phyloP scores from a whole-genome alignment of 2,329 filamentous ascomycete species.

The Dothidotthia symphoricarpi region DNA sequence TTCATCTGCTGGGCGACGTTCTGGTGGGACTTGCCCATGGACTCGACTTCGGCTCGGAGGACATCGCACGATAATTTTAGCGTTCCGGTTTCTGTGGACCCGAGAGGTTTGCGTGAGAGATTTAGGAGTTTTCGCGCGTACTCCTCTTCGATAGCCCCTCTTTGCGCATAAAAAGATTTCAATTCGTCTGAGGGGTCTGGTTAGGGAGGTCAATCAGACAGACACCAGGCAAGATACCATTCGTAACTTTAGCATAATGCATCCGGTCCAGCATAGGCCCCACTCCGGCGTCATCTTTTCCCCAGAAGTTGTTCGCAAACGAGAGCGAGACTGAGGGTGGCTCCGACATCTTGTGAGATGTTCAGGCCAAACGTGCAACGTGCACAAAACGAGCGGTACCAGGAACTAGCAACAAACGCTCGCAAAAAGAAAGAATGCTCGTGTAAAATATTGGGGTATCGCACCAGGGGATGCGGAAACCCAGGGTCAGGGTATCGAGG shows the following conservation, averaged over 20 bases:
- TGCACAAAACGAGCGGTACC: constrained; percentile 4
- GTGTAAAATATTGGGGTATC: constrained; percentile 19
- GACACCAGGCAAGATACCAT: not conserved
- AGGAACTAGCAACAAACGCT: constrained; percentile 7
- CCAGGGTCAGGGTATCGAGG: constrained; percentile 27
- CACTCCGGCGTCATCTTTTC: constrained; percentile 96
- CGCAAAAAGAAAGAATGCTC: constrained; percentile 10
- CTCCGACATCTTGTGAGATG: constrained; percentile 53
- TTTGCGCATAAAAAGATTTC: constrained; percentile 84
- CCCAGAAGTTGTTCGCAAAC: constrained; percentile 99
- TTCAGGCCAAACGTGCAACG: constrained; percentile 8
- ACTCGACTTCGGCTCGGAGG: constrained; percentile 82
- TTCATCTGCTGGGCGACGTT: constrained; percentile 93
- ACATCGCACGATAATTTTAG: constrained; percentile 83
- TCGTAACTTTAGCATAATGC: constrained; percentile 86
- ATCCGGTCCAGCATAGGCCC: constrained; percentile 88
- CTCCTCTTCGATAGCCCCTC: constrained; percentile 93
- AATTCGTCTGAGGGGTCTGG: constrained; percentile 70
- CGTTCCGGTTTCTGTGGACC: constrained; percentile 81
- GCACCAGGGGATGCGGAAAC: constrained; percentile 17
- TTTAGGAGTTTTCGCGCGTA: constrained; percentile 86
- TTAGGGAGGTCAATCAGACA: too few species aligned
- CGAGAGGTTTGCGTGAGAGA: constrained; percentile 82
- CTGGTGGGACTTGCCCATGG: constrained; percentile 91
- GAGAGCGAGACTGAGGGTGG: constrained; percentile 66